Evolutionary conservation across 129 eudicot genomes (phyloP).

Genomic region (Lonicera japonica): DNA sequence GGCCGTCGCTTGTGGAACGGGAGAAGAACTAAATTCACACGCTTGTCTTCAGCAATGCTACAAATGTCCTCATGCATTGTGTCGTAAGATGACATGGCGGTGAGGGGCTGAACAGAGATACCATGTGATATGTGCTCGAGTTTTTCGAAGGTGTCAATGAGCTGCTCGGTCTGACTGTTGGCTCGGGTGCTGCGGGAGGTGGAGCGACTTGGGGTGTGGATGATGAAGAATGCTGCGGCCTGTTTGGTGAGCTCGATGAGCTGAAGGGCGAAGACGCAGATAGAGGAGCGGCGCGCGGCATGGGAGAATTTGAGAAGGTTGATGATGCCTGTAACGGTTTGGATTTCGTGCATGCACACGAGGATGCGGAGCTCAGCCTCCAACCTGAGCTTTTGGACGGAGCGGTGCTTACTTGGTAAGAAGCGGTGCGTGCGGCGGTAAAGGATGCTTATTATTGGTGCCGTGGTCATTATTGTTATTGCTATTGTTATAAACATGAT

Average conservation of each 20-base stretch:
- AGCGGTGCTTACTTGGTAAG: conserved; percentile 11
- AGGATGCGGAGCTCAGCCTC: conserved; percentile 17
- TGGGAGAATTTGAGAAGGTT: conserved; percentile 17
- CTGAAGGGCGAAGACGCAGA: conserved; percentile 20
- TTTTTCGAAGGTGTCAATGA: conserved; percentile 1
- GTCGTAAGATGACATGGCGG: conserved; percentile 15
- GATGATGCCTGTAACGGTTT: conserved; percentile 15
- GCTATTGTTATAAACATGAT: too few relatives aligned
- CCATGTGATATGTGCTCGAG: not conserved
- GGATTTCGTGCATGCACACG: conserved; percentile 18
- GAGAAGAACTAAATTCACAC: conserved; percentile 15
- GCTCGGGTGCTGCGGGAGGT: not conserved
- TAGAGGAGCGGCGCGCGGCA: conserved; percentile 10
- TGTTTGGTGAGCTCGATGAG: conserved; percentile 14
- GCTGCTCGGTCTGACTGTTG: conserved; percentile 15
- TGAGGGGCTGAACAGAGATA: conserved; percentile 11
- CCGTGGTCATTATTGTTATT: too few relatives aligned
- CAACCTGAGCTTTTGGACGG: conserved; percentile 4
- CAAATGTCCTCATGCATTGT: conserved; percentile 45
- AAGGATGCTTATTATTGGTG: too few relatives aligned
- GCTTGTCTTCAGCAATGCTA: conserved; percentile 24
- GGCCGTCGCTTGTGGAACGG: conserved; percentile 29
- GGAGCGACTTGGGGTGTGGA: conserved; percentile 5
- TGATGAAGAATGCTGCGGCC: conserved; percentile 20
- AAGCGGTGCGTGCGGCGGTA: not conserved